Conservation (phyloP, 2,329 filamentous ascomycete species). For the Aspergillus texensis region DNA sequence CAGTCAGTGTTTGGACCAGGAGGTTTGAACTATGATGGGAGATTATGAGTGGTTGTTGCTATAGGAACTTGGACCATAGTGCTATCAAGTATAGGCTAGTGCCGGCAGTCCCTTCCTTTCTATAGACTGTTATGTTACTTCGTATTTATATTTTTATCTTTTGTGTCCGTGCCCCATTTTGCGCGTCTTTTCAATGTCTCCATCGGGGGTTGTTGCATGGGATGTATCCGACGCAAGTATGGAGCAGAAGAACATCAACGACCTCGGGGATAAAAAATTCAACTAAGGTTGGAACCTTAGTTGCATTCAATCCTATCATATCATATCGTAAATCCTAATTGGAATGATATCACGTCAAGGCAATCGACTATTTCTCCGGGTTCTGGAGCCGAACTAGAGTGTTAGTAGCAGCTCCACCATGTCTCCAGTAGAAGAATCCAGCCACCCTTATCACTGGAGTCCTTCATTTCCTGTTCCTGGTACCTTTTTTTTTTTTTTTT, state of each 20-base stretch:
- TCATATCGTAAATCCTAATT: slow-evolving; percentile 6
- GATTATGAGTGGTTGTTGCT: slow-evolving; percentile 4
- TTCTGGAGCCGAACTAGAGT: slow-evolving; percentile 15
- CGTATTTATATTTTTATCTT: background rate
- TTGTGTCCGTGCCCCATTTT: background rate
- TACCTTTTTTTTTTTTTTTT: slow-evolving; percentile 12
- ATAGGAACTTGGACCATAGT: slow-evolving; percentile 7
- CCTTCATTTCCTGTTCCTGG: slow-evolving; percentile 8
- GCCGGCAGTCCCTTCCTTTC: background rate
- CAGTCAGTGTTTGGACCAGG: background rate
- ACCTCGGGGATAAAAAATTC: background rate
- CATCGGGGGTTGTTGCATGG: background rate
- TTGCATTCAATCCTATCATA: background rate
- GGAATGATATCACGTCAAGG: slow-evolving; percentile 17
- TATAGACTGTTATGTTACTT: background rate
- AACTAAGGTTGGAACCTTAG: background rate
- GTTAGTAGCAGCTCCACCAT: slow-evolving; percentile 15
- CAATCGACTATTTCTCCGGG: slow-evolving; percentile 19
- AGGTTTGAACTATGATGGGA: background rate
- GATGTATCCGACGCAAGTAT: background rate
- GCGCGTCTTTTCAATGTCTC: background rate
- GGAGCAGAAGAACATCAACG: background rate
- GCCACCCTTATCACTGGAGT: slow-evolving; percentile 5
- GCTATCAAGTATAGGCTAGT: background rate
- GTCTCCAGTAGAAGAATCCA: slow-evolving; percentile 8